These are phyloP conservation scores for Lavandula angustifolia DNA, from an alignment of 257 asterid genomes.

Conservation along the genomic window DNA sequence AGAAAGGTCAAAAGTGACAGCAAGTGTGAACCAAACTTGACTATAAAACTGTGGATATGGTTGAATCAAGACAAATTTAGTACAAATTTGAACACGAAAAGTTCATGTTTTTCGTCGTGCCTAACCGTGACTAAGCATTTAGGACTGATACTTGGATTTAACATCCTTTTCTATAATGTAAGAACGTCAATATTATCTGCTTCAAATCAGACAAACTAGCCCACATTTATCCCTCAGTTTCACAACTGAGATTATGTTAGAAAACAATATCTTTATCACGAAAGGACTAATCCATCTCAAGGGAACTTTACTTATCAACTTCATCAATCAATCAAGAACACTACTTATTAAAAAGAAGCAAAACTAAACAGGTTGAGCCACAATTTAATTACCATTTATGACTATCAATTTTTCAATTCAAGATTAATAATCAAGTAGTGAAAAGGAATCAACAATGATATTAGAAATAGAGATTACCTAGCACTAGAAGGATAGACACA, in stretches of 20 bases:
- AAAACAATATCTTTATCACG: not conserved
- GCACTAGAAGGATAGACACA: slow-evolving; percentile 54
- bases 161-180: slow-evolving; percentile 18
- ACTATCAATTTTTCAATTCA: not conserved
- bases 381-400: not conserved
- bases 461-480: slow-evolving; percentile 37
- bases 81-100: slow-evolving; percentile 12
- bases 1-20: slow-evolving; percentile 14
- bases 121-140: slow-evolving; percentile 6
- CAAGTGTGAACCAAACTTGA: slow-evolving; percentile 14
- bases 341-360: not conserved
- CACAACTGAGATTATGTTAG: not conserved
- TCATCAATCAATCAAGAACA: slow-evolving; percentile 7
- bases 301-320: not conserved
- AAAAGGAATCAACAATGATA: not conserved
- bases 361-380: not conserved
- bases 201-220: slow-evolving; percentile 14
- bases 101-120: not conserved
- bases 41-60: slow-evolving; percentile 1
- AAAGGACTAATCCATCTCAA: not conserved
- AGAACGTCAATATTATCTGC: slow-evolving; percentile 25
- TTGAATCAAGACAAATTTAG: slow-evolving; percentile 25
- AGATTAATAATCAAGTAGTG: slow-evolving; percentile 19
- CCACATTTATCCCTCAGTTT: not conserved
- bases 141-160: slow-evolving; percentile 33